Base-by-base conservation (phyloP, 2,329 filamentous ascomycete genomes). In the Colletotrichum shisoi region DNA sequence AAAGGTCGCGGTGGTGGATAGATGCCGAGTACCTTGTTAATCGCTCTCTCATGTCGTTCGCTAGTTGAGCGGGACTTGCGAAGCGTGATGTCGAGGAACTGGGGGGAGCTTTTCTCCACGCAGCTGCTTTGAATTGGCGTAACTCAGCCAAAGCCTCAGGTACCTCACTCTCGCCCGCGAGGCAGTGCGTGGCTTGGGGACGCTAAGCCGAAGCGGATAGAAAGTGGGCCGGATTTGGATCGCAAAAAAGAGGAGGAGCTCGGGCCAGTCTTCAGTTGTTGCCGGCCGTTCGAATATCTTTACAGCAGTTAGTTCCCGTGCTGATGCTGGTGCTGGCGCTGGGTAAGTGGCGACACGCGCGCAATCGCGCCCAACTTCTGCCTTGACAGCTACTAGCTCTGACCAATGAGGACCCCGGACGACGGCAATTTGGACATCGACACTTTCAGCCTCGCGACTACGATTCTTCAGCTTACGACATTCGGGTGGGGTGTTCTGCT, bases 111-210 rank as follows among this genome's bases (percentile, higher is more conserved):
- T 63, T 63, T 67, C 65, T 65, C 54, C 65, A 65, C 53, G 61
- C 65, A 68, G 65, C 37, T 68, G 65, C 65, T 61, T 68, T 68
- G 65, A 68, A 64, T 65, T 60, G 42, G 61, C 46, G 44, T 67
- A 65, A 44, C 42, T 53, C 15, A 31, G 19, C 54, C 49, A 56
- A 49, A 64, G 54, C 61, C 65, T 64, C 54, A 64, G 54, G 61
- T 68, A 63, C 64, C 64, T 44, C 13, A 24, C 15, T 19, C 53
- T 46, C 13, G n/a, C 21, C 39, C 37, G 52, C 31, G 45, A 66
- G 39, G 42, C 63, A 40, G 45, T 21, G 40, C 34, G 13, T 54
- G 34, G 40, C 34, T 3, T 54, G 45, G 21, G 17, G 48, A 40
- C 54, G 48, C 62, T 59, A 64, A 64, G 56, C 62, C 62, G 31